Evolutionary conservation across 805 yeast genomes (phyloP), one percentile per base, ranked within the genome.

Genomic region (Yarrowia keelungensis): DNA sequence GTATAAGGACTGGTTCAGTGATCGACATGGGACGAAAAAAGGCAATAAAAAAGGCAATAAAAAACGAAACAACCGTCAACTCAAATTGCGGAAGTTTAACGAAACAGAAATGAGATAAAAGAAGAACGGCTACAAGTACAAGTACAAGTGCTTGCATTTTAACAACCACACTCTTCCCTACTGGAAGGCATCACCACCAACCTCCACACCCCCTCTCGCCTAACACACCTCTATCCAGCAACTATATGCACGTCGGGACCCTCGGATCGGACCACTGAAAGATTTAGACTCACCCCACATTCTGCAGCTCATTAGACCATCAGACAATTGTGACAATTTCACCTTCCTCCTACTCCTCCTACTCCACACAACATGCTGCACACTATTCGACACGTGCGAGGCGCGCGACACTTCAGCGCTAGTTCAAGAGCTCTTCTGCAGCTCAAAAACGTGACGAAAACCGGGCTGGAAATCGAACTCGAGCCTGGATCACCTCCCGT

Each of bases 401-500:
- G 38, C 2, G 47, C 62, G 8, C 38, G 62, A 15, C 5, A 7
- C 51, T 59, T 59, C 15, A 45, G 43, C 15, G 32, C 26, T 2
- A 35, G 38, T 35, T 42, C 65, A 9, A 43, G 51, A 14, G 50
- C 65, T 2, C 65, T 59, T 38, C 51, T 59, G 2, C 65, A 59
- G 51, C 65, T 59, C 50, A 59, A 59, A 15, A 59, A 45, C 11
- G 65, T 59, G 51, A 59, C 65, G 42, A 32, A 43, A 16, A 32
- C 41, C 19, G 65, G 65, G 2, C 51, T 62, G 22, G 54, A 47
- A 32, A 62, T 62, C 26, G 74, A 73, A 14, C 67, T 72, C 26
- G 67, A 51, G 10, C 58, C 67, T 22, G 69, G 66, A 35, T 39
- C 64, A 8, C 26, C 47, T 2, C 59, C 69, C 2, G 72, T 72